phyloP scores from a whole-genome alignment of 371 early-diverging fungal genomes.

The Zopfochytrium polystomum region DNA sequence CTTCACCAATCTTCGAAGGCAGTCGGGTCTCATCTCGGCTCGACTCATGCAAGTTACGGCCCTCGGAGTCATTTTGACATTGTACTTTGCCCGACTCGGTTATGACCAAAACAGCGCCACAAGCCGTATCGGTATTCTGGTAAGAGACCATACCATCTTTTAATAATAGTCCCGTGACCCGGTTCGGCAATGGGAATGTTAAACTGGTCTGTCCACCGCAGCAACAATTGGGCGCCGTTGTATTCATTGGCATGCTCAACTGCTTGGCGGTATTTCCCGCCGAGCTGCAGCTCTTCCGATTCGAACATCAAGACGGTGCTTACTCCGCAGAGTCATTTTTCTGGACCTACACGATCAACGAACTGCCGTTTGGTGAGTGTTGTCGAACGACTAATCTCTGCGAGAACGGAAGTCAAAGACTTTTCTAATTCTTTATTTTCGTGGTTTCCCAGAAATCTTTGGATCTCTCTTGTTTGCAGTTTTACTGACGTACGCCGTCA shows the following conservation, averaged over 20 bases:
- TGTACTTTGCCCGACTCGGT: conserved; percentile 33
- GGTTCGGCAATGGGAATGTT: neutral
- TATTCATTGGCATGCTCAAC: conserved; percentile 44
- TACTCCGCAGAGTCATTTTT: conserved; percentile 36
- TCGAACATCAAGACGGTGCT: conserved; percentile 36
- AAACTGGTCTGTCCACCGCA: neutral
- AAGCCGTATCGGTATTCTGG: conserved; percentile 39
- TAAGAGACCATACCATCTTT: conserved; percentile 10
- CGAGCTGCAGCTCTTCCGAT: conserved; percentile 28
- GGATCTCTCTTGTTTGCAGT: conserved; percentile 28
- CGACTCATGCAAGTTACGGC: conserved; percentile 35
- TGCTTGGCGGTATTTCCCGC: conserved; percentile 37
- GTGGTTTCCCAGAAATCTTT: conserved; percentile 28
- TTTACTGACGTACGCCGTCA: conserved; percentile 21
- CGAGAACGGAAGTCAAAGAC: too few relatives aligned
- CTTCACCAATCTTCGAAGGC: conserved; percentile 31
- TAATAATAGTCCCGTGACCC: too few relatives aligned
- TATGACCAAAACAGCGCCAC: conserved; percentile 31
- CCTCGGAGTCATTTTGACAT: conserved; percentile 34
- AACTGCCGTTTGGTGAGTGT: conserved; percentile 37
- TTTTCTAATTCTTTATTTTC: neutral
- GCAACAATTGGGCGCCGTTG: conserved; percentile 36
- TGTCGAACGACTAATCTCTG: too few relatives aligned
- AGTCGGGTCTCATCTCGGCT: conserved; percentile 25
- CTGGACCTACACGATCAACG: conserved; percentile 31